These are phyloP conservation scores for Ballota nigra DNA, from an alignment of 257 asterid genomes.

Conservation along the genomic window DNA sequence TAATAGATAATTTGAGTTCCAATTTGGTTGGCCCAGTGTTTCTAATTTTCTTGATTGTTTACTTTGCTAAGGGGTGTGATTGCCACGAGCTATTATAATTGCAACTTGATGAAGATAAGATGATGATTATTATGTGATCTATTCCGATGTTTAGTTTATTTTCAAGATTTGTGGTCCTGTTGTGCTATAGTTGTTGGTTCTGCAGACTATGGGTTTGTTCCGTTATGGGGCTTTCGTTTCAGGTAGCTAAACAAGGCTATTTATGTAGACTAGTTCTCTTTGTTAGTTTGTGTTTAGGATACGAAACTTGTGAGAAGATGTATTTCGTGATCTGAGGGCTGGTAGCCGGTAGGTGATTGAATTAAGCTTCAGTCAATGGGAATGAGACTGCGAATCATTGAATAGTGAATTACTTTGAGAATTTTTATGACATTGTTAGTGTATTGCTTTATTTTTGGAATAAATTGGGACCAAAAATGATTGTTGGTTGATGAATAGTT, in stretches of 20 bases:
- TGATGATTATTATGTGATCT: not conserved
- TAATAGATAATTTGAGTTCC: constrained; percentile 21
- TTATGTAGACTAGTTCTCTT: not conserved
- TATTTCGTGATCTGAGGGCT: not conserved
- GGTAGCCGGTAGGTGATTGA: not conserved
- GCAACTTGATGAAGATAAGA: constrained; percentile 18
- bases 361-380: not conserved
- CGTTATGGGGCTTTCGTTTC: not conserved
- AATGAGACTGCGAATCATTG: too few species aligned
- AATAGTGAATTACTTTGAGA: too few species aligned
- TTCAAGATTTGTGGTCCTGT: not conserved
- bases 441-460: too few species aligned
- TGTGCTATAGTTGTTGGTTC: not conserved
- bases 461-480: too few species aligned
- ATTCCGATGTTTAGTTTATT: not conserved
- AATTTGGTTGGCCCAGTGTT: not conserved
- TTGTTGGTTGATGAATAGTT: too few species aligned
- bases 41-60: too few species aligned
- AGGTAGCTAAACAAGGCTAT: too few species aligned
- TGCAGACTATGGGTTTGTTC: not conserved
- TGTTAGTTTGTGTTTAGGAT: not conserved
- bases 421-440: too few species aligned
- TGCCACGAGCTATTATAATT: not conserved
- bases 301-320: not conserved
- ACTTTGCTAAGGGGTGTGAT: too few species aligned